phyloP scores from a whole-genome alignment of 2,329 filamentous ascomycete genomes.

The Colletotrichum musicola region DNA sequence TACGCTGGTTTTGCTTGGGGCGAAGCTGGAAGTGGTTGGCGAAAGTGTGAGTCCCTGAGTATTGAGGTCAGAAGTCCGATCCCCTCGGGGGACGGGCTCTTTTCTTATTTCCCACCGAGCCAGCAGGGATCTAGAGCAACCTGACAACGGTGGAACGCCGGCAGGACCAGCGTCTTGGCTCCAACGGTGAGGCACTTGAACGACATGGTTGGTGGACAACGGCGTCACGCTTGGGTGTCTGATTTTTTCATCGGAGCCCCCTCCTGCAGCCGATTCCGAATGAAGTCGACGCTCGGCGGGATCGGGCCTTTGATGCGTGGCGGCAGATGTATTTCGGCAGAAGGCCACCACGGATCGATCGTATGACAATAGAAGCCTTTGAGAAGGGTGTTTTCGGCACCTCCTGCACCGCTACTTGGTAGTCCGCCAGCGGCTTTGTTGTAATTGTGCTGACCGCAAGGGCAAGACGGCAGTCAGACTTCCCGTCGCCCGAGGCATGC shows the following conservation, averaged over 20 bases:
- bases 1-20: constrained; percentile 42
- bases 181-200: constrained; percentile 15
- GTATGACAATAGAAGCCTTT: neutral
- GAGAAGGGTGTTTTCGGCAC: neutral
- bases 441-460: neutral
- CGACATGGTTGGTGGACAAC: constrained; percentile 25
- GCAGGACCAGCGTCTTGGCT: neutral
- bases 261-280: constrained; percentile 2
- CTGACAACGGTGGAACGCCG: constrained; percentile 4
- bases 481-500: neutral
- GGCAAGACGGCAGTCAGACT: neutral
- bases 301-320: neutral
- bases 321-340: neutral
- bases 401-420: constrained; percentile 16
- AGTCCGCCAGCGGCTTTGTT: neutral
- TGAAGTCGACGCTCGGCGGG: neutral
- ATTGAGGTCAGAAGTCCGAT: neutral
- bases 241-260: constrained; percentile 8
- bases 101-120: constrained; percentile 24
- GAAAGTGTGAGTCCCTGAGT: constrained; percentile 37
- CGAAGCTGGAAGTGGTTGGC: constrained; percentile 39
- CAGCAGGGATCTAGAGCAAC: constrained; percentile 9
- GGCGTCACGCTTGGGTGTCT: constrained; percentile 8
- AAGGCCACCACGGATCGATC: constrained; percentile 10
- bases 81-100: neutral